These are phyloP conservation scores for Leptographium radiaticola DNA, from an alignment of 2,329 filamentous ascomycete genomes.

Conservation along the genomic window DNA sequence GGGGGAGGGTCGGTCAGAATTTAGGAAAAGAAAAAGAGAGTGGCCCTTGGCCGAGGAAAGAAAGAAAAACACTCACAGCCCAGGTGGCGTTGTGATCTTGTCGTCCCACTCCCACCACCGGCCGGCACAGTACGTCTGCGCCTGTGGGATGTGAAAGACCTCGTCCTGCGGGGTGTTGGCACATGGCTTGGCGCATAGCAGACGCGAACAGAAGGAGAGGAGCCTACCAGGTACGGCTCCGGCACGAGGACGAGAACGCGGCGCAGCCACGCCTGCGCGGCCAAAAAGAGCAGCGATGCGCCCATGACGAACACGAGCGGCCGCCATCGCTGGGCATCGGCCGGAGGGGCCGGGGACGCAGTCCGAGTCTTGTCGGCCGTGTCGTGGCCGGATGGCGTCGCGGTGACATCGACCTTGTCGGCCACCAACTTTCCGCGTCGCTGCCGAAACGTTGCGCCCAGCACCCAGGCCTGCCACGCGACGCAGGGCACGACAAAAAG, in stretches of 20 bases:
- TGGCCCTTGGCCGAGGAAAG: background rate
- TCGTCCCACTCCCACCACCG: conserved; percentile 76
- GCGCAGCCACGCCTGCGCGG: conserved; percentile 24
- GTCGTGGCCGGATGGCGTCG: background rate
- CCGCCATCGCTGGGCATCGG: background rate
- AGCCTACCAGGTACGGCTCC: conserved; percentile 38
- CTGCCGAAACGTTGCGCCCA: conserved; percentile 9
- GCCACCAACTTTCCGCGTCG: conserved; percentile 6
- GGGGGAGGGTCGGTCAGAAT: background rate
- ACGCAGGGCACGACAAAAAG: conserved; percentile 11
- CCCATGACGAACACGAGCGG: conserved; percentile 8
- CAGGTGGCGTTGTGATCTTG: conserved; percentile 93
- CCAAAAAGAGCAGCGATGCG: conserved; percentile 14
- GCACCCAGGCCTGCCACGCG: conserved; percentile 10
- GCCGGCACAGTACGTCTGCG: conserved; percentile 70
- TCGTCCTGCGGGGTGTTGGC: conserved; percentile 48
- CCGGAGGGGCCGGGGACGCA: background rate
- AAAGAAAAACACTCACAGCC: conserved; percentile 42
- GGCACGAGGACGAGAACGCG: conserved; percentile 28
- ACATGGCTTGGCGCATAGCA: no score
- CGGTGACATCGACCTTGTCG: background rate
- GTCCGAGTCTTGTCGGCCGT: no score
- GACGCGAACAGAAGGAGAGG: no score
- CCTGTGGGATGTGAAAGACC: conserved; percentile 81
- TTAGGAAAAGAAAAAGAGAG: background rate